Evolutionary conservation across 352 stramenopile genomes (phyloP).

Genomic region (Globisporangium perplexum): DNA sequence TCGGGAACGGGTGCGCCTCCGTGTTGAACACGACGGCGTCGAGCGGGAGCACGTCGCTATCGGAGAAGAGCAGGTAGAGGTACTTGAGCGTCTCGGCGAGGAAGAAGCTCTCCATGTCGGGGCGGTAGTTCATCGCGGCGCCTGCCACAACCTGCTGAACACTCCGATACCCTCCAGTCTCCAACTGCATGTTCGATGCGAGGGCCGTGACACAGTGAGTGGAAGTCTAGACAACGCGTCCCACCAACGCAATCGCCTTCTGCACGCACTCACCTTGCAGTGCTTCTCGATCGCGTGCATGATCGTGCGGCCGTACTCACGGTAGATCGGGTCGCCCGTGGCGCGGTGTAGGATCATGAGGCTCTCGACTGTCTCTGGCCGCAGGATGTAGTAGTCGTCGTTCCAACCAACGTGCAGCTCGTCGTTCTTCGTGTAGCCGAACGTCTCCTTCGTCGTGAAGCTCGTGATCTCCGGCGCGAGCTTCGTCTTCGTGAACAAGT

Average conservation of each 20-base stretch:
- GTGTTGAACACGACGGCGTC: constrained; percentile 86
- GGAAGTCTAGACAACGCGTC: neutral
- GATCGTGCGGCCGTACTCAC: constrained; percentile 70
- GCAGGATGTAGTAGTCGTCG: constrained; percentile 66
- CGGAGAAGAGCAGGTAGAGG: constrained; percentile 85
- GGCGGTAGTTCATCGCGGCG: constrained; percentile 16
- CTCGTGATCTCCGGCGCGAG: constrained; percentile 71
- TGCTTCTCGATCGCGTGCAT: constrained; percentile 74
- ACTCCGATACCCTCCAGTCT: constrained; percentile 57
- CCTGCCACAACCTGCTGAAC: constrained; percentile 47
- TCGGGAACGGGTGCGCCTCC: constrained; percentile 73
- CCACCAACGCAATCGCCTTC: neutral
- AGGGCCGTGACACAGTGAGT: neutral
- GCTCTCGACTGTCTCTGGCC: constrained; percentile 87
- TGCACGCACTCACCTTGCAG: constrained; percentile 32
- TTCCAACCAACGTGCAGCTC: constrained; percentile 16
- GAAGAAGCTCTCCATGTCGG: constrained; percentile 87
- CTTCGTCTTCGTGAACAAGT: constrained; percentile 40
- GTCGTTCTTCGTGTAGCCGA: neutral
- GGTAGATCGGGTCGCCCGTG: constrained; percentile 79
- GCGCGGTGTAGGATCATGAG: constrained; percentile 86
- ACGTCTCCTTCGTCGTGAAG: constrained; percentile 33
- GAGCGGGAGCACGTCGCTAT: constrained; percentile 58
- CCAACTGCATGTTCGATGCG: constrained; percentile 16
- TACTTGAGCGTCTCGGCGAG: constrained; percentile 93